phyloP scores from a whole-genome alignment of 106 monocot genomes.

The Gastrodia elata region DNA sequence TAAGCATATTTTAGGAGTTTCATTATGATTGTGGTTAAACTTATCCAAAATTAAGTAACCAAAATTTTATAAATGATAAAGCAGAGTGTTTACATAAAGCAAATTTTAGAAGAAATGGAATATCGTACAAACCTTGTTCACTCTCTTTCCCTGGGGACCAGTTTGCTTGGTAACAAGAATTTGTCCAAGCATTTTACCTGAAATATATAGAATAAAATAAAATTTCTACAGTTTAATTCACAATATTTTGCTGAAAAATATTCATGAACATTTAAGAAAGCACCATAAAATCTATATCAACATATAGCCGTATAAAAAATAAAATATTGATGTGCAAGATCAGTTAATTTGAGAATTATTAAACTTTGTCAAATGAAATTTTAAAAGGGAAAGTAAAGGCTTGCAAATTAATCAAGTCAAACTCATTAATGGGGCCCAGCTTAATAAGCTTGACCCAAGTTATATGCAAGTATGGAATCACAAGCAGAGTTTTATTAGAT shows the following conservation, averaged over 20 bases:
- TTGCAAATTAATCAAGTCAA: neutral
- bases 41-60: neutral
- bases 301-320: neutral
- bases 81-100: neutral
- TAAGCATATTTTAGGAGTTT: neutral
- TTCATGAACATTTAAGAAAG: neutral
- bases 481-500: too few species aligned
- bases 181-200: constrained; percentile 98
- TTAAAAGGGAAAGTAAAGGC: neutral
- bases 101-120: neutral
- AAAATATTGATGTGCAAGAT: neutral
- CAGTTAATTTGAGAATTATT: too few species aligned
- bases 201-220: constrained; percentile 4
- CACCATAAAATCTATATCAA: neutral
- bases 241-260: neutral
- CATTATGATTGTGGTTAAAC: neutral
- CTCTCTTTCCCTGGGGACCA: constrained; percentile 92
- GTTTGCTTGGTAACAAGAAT: constrained; percentile 98
- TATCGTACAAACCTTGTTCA: constrained; percentile 61
- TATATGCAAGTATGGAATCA: too few species aligned
- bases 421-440: too few species aligned
- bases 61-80: neutral
- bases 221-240: neutral
- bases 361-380: too few species aligned
- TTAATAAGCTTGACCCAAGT: too few species aligned